These are phyloP conservation scores for Penicillium coprophilum DNA, from an alignment of 495 filamentous ascomycete species.

Conservation along the genomic window DNA sequence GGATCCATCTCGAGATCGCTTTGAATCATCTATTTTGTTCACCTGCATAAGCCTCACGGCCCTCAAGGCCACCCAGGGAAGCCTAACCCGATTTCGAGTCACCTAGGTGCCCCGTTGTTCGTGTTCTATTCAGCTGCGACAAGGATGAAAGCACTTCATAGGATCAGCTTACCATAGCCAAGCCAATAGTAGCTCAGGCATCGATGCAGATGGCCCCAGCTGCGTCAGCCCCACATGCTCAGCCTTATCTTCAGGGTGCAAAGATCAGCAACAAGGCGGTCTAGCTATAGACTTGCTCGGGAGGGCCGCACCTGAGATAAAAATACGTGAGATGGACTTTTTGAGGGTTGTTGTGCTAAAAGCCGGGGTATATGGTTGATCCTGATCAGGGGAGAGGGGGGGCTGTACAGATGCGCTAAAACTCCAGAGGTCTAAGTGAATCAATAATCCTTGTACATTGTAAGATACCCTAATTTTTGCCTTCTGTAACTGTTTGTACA, in stretches of 20 bases:
- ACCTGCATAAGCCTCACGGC: not conserved
- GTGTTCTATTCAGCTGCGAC: conserved; percentile 5
- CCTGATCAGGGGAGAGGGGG: not conserved
- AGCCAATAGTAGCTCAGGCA: not conserved
- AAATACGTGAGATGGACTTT: not conserved
- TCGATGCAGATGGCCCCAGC: not conserved
- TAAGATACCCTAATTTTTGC: not conserved
- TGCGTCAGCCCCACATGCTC: not conserved
- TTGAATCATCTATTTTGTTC: not conserved
- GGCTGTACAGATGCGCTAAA: not conserved
- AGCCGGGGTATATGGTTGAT: not conserved
- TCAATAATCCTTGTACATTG: not conserved
- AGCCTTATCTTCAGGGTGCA: not conserved
- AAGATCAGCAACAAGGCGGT: not conserved
- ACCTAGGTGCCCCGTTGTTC: not conserved
- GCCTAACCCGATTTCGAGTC: conserved; percentile 1
- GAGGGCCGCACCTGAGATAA: not conserved
- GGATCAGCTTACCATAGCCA: not conserved
- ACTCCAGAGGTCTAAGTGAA: not conserved
- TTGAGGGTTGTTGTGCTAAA: not conserved
- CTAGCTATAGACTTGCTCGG: not conserved
- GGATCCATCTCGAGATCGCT: not conserved
- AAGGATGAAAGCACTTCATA: not conserved
- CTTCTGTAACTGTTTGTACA: conserved; percentile 2
- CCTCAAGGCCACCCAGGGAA: not conserved